phyloP scores from a whole-genome alignment of 495 filamentous ascomycete genomes.

The Achaetomiella virescens region DNA sequence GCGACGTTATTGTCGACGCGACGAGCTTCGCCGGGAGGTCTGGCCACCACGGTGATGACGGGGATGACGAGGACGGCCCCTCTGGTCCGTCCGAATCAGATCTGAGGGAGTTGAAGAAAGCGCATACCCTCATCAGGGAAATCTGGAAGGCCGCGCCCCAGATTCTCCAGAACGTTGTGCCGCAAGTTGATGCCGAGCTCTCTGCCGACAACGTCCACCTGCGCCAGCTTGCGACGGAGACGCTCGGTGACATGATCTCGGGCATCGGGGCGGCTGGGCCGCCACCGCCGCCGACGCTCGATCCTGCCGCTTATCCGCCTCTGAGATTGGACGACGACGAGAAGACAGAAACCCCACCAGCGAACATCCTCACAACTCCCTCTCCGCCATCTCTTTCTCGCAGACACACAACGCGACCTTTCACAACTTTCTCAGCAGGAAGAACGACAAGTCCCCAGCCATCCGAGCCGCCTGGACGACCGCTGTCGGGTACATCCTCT shows the following conservation, averaged over 20 bases:
- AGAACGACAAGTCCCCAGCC: conserved; percentile 72
- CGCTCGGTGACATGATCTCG: conserved; percentile 86
- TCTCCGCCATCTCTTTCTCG: conserved; percentile 76
- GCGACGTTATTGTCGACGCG: conserved; percentile 87
- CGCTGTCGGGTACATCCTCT: conserved; percentile 70
- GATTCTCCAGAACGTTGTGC: conserved; percentile 87
- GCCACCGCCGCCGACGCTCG: conserved; percentile 62
- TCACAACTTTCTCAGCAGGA: conserved; percentile 71
- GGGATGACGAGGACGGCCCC: conserved; percentile 62
- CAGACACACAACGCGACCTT: conserved; percentile 73
- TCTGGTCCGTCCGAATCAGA: conserved; percentile 70
- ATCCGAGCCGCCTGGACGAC: conserved; percentile 83
- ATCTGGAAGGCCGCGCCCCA: conserved; percentile 88
- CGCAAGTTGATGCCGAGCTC: conserved; percentile 88
- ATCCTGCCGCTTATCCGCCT: conserved; percentile 76
- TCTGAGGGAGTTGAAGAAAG: conserved; percentile 78
- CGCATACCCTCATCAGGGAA: conserved; percentile 82
- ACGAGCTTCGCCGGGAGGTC: conserved; percentile 50
- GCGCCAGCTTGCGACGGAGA: conserved; percentile 81
- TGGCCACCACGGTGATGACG: conserved; percentile 54
- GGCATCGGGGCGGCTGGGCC: conserved; percentile 87
- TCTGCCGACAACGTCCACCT: conserved; percentile 82
- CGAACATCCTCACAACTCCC: conserved; percentile 68
- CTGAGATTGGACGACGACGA: conserved; percentile 56
- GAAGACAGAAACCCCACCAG: conserved; percentile 35